Percentiles rank a stretch among this genome's conserved stretches.
These are phyloP conservation scores for Volvox africanus DNA, from an alignment of 139 green algal genomes.

Conservation along the genomic window DNA sequence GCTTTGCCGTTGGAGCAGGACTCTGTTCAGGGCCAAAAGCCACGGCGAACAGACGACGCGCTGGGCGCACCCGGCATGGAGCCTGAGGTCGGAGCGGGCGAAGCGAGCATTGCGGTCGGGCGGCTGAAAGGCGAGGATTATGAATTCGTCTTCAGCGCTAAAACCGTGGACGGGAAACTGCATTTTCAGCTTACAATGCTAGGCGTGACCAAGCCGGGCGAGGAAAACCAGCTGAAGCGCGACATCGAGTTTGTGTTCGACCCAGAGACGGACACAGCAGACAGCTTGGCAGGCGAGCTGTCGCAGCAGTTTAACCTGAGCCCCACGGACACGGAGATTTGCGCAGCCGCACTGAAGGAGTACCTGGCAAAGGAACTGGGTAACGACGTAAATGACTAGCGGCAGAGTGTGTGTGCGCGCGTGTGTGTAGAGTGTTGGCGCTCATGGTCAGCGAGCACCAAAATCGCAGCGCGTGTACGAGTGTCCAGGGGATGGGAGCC, in stretches of 20 bases:
- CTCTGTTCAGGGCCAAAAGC: background rate
- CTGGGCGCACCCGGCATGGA: background rate
- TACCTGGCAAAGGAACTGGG: conserved; percentile 76
- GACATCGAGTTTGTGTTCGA: conserved; percentile 99
- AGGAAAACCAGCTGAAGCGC: conserved; percentile 54
- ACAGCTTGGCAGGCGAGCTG: conserved; percentile 95
- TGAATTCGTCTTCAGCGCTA: conserved; percentile 89
- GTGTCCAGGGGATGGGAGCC: background rate
- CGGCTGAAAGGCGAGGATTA: conserved; percentile 92
- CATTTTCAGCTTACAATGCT: conserved; percentile 92
- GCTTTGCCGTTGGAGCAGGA: background rate
- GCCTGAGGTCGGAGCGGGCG: conserved; percentile 1
- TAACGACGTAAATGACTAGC: conserved; percentile 30
- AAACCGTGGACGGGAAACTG: conserved; percentile 84
- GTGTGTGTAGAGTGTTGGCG: background rate
- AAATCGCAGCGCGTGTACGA: background rate
- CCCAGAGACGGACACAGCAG: conserved; percentile 88
- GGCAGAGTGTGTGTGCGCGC: background rate
- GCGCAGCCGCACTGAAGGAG: conserved; percentile 89
- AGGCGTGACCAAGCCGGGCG: conserved; percentile 75
- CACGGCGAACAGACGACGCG: conserved; percentile 27
- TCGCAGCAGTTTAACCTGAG: conserved; percentile 90
- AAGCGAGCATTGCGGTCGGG: conserved; percentile 69
- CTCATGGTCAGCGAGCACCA: background rate
- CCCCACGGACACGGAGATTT: conserved; percentile 92